A percentile compares a stretch with the other conserved stretches of the same genome.
phyloP scores from a whole-genome alignment of 305 asterid species.

The Solanum hybrid region DNA sequence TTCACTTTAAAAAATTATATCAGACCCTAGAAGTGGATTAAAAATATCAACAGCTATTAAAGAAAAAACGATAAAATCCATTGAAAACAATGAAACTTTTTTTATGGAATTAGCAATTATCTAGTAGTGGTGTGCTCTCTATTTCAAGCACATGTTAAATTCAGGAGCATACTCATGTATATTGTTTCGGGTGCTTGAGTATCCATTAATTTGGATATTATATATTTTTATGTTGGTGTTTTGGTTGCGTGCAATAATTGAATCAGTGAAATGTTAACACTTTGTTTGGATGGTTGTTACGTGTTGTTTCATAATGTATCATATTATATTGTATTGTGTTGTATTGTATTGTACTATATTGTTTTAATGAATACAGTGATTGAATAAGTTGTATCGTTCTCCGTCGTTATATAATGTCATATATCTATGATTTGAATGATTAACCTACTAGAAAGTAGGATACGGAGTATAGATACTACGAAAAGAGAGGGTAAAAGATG shows the following conservation, averaged over 20 bases:
- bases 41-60: neutral
- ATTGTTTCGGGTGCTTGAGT: neutral
- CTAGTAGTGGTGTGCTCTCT: neutral
- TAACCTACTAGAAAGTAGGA: no score
- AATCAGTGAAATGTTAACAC: no score
- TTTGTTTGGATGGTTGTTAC: neutral
- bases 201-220: no score
- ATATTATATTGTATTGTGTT: no score
- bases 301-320: neutral
- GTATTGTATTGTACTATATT: neutral
- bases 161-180: neutral
- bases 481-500: rapidly evolving
- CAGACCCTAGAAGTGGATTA: neutral
- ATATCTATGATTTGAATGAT: no score
- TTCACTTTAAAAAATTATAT: neutral
- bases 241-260: neutral
- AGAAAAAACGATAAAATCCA: neutral
- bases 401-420: neutral
- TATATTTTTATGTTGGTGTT: neutral
- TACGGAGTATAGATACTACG: neutral
- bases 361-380: no score
- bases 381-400: no score
- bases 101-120: neutral
- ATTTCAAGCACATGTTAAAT: neutral
- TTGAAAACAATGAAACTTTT: neutral